Evolutionary conservation across 495 filamentous ascomycete genomes (phyloP), one percentile per base, ranked within the genome.

Genomic region (Trichoderma orchidacearum): DNA sequence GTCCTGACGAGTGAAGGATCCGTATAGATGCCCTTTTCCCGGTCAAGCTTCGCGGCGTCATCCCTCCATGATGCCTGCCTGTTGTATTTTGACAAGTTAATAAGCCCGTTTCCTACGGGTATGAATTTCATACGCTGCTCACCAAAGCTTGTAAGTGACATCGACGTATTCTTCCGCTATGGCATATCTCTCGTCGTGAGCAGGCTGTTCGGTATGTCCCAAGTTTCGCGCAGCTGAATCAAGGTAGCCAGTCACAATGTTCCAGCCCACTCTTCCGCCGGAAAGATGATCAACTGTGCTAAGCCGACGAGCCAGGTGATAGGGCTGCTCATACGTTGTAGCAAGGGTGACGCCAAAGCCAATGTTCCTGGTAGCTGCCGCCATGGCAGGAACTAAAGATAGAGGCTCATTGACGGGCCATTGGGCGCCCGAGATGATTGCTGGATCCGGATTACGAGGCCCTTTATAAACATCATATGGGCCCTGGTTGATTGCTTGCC

Each of bases 391-490:
- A 36, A 81, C 69, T 64, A 83, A 77, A 61, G 81, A 81, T 1
- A 67, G 61, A 1, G 70, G 70, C 51, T 72, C 70, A 1, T 75
- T 80, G 15, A 82, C 67, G 0, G 81, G 80, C 78, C 76, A 81
- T 58, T 83, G 81, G 0, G 79, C 78, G 1, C 76, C 80, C 48
- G 66, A 45, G 15, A 45, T 45, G 17, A 45, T 45, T 6, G 36
- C 36, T 5, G 77, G 29, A 72, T 59, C 79, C 0, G 82, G 77
- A 8, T 75, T 75, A 0, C 84, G 70, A 8, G 80, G 80, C 13
- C 74, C 64, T 35, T 77, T 79, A 63, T 85, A 87, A 2, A 85
- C 80, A 63, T 87, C 84, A 61, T 87, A 85, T 1, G 81, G 82
- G 7, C 67, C 68, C 68, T 15, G 15, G 6, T 7, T 18, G n/a